Evolutionary conservation across 306 rosid species (phyloP).

Genomic region (Heteromeles arbutifolia): DNA sequence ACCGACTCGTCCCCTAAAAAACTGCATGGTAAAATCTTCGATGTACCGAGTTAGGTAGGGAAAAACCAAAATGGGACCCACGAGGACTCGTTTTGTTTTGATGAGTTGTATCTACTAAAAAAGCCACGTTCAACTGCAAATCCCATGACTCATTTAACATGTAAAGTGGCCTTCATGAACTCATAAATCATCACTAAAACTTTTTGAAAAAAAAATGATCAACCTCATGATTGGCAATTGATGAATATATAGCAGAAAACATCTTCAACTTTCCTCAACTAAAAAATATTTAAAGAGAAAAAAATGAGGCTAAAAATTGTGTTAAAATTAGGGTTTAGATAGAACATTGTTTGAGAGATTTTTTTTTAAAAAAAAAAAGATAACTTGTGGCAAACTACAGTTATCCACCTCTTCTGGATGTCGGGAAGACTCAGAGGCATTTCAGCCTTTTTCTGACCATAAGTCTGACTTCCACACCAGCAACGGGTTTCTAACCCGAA

Average conservation of each 20-base stretch:
- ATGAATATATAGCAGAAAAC: constrained; percentile 9
- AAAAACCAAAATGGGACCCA: constrained; percentile 55
- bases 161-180: constrained; percentile 3
- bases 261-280: constrained; percentile 25
- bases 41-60: constrained; percentile 42
- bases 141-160: constrained; percentile 27
- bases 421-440: too few relatives aligned
- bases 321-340: constrained; percentile 27
- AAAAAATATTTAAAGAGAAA: constrained; percentile 13
- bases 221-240: neutral
- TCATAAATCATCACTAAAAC: constrained; percentile 20
- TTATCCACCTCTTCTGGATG: accelerated
- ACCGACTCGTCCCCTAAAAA: too few relatives aligned
- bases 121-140: constrained; percentile 34
- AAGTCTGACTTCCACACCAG: too few relatives aligned
- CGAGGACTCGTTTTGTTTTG: constrained; percentile 26
- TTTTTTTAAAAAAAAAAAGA: too few relatives aligned
- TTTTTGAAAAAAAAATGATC: neutral
- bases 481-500: accelerated
- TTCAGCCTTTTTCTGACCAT: too few relatives aligned
- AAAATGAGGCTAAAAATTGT: constrained; percentile 36
- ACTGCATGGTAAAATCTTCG: too few relatives aligned
- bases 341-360: constrained; percentile 15
- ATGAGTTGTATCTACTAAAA: constrained; percentile 42
- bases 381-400: accelerated